Conservation (phyloP, 148 eudicot species). For the Limonium bicolor region DNA sequence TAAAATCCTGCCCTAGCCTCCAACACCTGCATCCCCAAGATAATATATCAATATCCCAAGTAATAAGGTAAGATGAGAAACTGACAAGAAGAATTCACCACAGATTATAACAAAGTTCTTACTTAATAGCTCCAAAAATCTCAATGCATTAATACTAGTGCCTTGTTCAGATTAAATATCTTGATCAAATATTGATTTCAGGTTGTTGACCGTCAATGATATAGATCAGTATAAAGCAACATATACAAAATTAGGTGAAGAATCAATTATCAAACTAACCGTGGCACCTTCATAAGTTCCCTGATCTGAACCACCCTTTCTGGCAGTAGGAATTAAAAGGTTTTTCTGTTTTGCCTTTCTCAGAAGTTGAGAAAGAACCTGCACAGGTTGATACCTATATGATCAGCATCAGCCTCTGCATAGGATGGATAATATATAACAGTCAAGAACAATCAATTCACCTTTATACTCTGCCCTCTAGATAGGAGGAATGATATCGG, state of each 20-base stretch:
- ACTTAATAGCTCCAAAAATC: too few species aligned
- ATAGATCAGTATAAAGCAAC: too few species aligned
- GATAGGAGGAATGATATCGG: constrained; percentile 97
- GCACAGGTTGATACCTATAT: constrained; percentile 5
- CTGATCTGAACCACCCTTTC: constrained; percentile 90
- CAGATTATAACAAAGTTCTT: too few species aligned
- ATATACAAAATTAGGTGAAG: neutral
- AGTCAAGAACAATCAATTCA: constrained; percentile 8
- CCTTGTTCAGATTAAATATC: too few species aligned
- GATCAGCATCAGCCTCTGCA: neutral
- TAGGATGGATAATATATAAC: neutral
- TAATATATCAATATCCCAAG: constrained; percentile 6
- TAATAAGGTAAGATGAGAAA: neutral
- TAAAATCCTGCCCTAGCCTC: constrained; percentile 90
- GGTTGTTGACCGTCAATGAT: too few species aligned
- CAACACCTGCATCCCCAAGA: constrained; percentile 65
- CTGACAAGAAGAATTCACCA: too few species aligned
- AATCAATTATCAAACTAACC: constrained; percentile 30
- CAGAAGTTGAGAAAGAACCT: constrained; percentile 98
- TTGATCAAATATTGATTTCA: too few species aligned
- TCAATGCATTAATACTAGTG: too few species aligned
- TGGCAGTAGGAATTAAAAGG: constrained; percentile 77
- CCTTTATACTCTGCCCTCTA: constrained; percentile 99
- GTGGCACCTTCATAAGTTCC: constrained; percentile 99
- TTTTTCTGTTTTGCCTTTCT: constrained; percentile 87